Evolutionary conservation across 306 rosid genomes (phyloP).

Genomic region (Astragalus membranaceus): DNA sequence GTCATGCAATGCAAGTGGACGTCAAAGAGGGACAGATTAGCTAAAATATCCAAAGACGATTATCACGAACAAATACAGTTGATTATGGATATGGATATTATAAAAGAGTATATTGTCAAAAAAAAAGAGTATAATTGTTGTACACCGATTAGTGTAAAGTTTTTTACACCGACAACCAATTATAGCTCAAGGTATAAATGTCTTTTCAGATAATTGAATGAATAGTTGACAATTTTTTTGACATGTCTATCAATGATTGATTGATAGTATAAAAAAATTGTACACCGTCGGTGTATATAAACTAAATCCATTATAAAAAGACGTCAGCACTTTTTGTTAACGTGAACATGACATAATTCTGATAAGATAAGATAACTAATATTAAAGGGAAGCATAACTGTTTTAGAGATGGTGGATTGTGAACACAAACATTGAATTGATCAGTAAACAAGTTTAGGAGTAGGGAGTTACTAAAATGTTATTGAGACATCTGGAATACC

Average conservation of each 20-base stretch:
- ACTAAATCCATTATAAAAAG: background rate
- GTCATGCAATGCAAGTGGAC: constrained; percentile 26
- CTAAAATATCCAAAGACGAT: background rate
- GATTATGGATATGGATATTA: background rate
- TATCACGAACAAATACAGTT: background rate
- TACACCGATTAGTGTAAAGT: no score
- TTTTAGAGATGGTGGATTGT: constrained; percentile 6
- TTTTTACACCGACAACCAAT: no score
- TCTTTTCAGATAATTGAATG: no score
- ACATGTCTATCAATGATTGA: no score
- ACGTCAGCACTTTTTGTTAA: constrained; percentile 3
- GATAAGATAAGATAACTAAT: background rate
- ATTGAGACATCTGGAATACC: constrained; percentile 15
- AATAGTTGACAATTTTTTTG: no score
- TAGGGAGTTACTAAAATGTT: constrained; percentile 3
- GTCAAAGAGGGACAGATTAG: background rate
- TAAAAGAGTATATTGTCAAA: no score
- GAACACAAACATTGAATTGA: background rate
- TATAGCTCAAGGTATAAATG: no score
- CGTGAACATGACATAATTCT: background rate
- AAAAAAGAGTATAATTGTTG: no score
- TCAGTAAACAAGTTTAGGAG: background rate
- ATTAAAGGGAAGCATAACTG: background rate
- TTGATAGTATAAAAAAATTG: no score
- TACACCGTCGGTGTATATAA: no score